Conservation (phyloP, 345 rosid genomes). For the Arabidopsis thaliana region DNA sequence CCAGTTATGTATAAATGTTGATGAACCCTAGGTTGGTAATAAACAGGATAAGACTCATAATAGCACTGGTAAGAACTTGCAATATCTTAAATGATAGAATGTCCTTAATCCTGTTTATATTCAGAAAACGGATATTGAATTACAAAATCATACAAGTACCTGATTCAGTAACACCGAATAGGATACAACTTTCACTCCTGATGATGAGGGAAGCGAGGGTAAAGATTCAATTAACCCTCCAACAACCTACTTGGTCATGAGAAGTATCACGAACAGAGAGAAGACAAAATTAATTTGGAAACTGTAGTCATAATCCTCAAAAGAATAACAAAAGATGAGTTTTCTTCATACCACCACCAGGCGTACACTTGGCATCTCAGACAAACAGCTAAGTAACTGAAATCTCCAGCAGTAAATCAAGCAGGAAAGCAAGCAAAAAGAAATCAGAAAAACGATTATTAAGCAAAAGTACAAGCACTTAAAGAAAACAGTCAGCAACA, state of each 20-base stretch:
- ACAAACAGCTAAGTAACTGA: slow-evolving; percentile 82
- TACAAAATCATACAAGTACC: slow-evolving; percentile 53
- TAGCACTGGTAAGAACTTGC: slow-evolving; percentile 23
- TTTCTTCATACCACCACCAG: slow-evolving; percentile 79
- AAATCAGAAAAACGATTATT: slow-evolving; percentile 15
- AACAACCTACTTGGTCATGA: slow-evolving; percentile 67
- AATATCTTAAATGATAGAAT: slow-evolving; percentile 13
- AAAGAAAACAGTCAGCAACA: not conserved
- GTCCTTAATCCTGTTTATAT: slow-evolving; percentile 9
- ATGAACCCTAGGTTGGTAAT: slow-evolving; percentile 1
- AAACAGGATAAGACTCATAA: slow-evolving; percentile 8
- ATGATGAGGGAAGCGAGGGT: slow-evolving; percentile 78
- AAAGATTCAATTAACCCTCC: slow-evolving; percentile 83
- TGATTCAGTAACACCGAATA: slow-evolving; percentile 77
- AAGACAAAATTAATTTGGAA: slow-evolving; percentile 25
- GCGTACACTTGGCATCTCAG: slow-evolving; percentile 82
- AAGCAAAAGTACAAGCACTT: not conserved
- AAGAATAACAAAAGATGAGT: not conserved
- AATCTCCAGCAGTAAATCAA: slow-evolving; percentile 44
- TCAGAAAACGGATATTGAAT: not conserved
- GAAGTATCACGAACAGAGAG: slow-evolving; percentile 30
- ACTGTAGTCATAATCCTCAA: not conserved
- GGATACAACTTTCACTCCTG: slow-evolving; percentile 73
- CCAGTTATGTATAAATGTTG: slow-evolving; percentile 3
- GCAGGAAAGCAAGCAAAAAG: slow-evolving; percentile 4